These are phyloP conservation scores for Silene coronaria DNA, from an alignment of 179 eudicot species.

Conservation along the genomic window DNA sequence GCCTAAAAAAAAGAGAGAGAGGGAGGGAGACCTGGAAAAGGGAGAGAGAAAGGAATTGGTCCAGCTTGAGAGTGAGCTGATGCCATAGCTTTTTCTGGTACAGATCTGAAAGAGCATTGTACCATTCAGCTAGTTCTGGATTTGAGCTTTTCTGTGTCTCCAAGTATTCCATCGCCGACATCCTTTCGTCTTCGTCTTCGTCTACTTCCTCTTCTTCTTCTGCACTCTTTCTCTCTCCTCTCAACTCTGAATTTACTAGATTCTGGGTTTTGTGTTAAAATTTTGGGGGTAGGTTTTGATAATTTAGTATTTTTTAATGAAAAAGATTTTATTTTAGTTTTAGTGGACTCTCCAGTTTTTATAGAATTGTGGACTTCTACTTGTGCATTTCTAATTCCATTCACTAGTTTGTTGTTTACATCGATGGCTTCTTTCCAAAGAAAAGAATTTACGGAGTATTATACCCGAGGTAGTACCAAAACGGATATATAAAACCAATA, in stretches of 20 bases:
- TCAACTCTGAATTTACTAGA: background rate
- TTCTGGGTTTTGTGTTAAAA: constrained; percentile 2
- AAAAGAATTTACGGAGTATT: too few relatives aligned
- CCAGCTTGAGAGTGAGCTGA: constrained; percentile 84
- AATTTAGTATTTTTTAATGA: too few relatives aligned
- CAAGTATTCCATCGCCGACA: constrained; percentile 65
- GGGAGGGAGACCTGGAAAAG: constrained; percentile 62
- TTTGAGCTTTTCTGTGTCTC: constrained; percentile 51
- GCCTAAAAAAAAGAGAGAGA: background rate
- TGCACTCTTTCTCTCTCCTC: background rate
- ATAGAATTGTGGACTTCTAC: too few relatives aligned
- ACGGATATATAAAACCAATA: too few relatives aligned
- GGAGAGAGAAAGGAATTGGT: constrained; percentile 74
- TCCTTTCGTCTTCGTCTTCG: constrained; percentile 13
- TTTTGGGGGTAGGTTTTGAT: too few relatives aligned
- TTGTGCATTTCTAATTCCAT: too few relatives aligned
- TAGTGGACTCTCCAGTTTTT: too few relatives aligned
- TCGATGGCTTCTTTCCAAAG: too few relatives aligned
- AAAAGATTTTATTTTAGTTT: too few relatives aligned
- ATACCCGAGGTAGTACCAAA: too few relatives aligned
- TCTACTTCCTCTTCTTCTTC: constrained; percentile 9
- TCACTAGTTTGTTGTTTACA: too few relatives aligned
- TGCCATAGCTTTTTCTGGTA: constrained; percentile 96
- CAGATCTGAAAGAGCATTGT: constrained; percentile 69
- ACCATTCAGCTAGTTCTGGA: constrained; percentile 87